Base-by-base conservation (phyloP, 2,329 filamentous ascomycete species). In the Aurifilum marmelostoma region DNA sequence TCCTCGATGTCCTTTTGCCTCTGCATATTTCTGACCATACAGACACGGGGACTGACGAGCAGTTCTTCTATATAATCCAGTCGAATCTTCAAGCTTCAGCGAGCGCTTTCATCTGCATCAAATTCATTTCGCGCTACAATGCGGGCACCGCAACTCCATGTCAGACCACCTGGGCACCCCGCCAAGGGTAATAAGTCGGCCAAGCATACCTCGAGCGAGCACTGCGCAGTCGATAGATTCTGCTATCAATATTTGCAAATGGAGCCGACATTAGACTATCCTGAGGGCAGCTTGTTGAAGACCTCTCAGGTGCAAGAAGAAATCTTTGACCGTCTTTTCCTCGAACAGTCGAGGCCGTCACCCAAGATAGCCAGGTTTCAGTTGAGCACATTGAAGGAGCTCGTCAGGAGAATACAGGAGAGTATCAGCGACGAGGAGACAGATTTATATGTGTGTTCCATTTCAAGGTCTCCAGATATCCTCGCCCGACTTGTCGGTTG, bases 231-330 rank as follows among this genome's bases (percentile, higher is more conserved):
- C 47, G 66, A 72, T 24, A 85, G 87, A 24, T 89, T 94, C 76
- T 89, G 88, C 73, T 85, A 87, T 71, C 94, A 97, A 77, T 97
- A 93, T 76, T 85, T 95, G 43, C 94, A 97, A 77, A 82, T 94
- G 2, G 88, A 94, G 61, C 81, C 83, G 0, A 77, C 83, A 9
- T 81, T 95, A 47, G 84, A 87, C 62, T 91, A 90, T 77, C 94
- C 93, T 1, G 79, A 85, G 32, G 79, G 82, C 29, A 75, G 83
- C 32, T 76, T 87, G 18, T 82, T 97, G 37, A 86, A 88, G 71
- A 82, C 85, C 37, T 81, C 87, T 14, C 79, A 82, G 3, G 86
- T 90, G 2, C 94, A 97, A 77, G 80, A 87, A 72, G 83, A 84
- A 75, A 81, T 97, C 50, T 92, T 90, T 77, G 76, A 82, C 65